Percentiles rank a stretch among this genome's conserved stretches.
These are phyloP conservation scores for Psilocybe subaeruginosa DNA, from an alignment of 768 basidiomycete genomes.

Conservation along the genomic window DNA sequence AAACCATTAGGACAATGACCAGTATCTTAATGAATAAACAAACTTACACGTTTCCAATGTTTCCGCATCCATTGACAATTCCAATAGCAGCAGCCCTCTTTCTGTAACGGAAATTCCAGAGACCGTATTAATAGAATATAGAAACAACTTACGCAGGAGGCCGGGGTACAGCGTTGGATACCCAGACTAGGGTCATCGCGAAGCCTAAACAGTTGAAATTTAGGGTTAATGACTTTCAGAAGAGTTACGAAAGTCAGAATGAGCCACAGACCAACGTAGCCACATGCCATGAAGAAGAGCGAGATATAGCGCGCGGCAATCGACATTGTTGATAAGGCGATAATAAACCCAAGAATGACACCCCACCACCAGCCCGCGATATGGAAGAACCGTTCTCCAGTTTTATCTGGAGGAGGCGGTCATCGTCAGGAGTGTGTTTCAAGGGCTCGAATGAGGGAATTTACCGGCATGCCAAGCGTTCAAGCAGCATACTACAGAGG, in stretches of 20 bases:
- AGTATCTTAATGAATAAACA: neutral
- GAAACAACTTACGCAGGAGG: conserved; percentile 43
- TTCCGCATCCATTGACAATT: conserved; percentile 61
- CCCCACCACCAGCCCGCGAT: conserved; percentile 60
- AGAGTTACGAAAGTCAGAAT: neutral
- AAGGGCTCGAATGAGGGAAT: neutral
- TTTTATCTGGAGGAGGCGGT: conserved; percentile 39
- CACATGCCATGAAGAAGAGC: conserved; percentile 65
- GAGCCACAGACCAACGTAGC: conserved; percentile 33
- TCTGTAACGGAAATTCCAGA: conserved; percentile 19
- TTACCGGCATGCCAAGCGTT: conserved; percentile 57
- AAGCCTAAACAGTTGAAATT: conserved; percentile 30
- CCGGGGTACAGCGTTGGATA: conserved; percentile 60
- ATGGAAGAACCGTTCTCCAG: conserved; percentile 71
- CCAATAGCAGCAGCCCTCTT: conserved; percentile 62
- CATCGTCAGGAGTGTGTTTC: neutral
- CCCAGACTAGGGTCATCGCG: conserved; percentile 60
- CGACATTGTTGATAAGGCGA: conserved; percentile 55
- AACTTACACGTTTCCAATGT: conserved; percentile 59
- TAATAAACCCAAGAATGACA: conserved; percentile 62
- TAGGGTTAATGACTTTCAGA: neutral
- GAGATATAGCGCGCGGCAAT: conserved; percentile 59
- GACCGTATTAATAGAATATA: neutral
- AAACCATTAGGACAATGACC: neutral
- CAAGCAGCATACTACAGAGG: conserved; percentile 48